Evolutionary conservation across 2,329 filamentous ascomycete genomes (phyloP).

Genomic region (Colletotrichum chrysophilum): DNA sequence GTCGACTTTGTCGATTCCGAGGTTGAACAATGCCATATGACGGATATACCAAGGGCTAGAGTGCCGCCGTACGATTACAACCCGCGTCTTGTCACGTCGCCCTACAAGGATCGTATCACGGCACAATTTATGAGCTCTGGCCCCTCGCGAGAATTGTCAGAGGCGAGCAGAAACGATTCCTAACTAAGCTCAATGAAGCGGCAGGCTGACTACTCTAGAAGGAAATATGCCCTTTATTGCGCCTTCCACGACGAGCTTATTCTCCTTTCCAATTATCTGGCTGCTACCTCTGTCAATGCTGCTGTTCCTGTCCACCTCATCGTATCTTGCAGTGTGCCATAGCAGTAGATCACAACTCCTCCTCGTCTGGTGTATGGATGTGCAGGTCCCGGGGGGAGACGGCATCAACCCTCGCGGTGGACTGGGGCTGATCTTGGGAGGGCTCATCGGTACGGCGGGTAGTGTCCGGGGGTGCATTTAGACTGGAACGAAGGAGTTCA

Average conservation of each 20-base stretch:
- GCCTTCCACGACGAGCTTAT: not conserved
- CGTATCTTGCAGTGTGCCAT: not conserved
- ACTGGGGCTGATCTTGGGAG: not conserved
- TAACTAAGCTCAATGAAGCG: not conserved
- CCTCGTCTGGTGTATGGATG: not conserved
- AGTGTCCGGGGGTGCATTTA: not conserved
- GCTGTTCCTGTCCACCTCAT: not conserved
- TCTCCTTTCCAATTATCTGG: not conserved
- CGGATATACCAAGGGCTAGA: not conserved
- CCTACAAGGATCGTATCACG: not conserved
- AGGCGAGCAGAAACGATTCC: not conserved
- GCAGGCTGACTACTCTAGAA: not conserved
- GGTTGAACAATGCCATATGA: not conserved
- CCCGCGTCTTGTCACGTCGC: not conserved
- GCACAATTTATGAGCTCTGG: not conserved
- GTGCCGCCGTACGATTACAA: not conserved
- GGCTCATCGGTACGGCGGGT: not conserved
- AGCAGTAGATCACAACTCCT: not conserved
- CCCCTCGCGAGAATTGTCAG: not conserved
- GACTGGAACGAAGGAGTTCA: not conserved
- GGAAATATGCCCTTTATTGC: not conserved
- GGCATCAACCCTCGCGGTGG: not conserved
- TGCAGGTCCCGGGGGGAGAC: not conserved
- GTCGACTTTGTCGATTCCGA: not conserved
- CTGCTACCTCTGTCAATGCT: not conserved